Evolutionary conservation across 805 yeast species (phyloP).

Genomic region (Candida koratica): DNA sequence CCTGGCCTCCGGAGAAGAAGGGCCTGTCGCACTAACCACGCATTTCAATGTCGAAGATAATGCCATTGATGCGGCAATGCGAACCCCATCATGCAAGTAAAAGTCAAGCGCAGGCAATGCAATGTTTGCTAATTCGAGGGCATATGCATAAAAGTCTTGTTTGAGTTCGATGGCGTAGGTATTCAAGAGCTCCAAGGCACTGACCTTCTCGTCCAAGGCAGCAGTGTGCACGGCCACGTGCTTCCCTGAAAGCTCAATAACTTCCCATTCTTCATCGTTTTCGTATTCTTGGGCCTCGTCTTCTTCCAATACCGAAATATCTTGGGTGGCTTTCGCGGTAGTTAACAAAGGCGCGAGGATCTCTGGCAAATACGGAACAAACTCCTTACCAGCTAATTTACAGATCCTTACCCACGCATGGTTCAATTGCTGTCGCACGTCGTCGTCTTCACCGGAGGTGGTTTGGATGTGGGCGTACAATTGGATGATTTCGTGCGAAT

Average conservation of each 20-base stretch:
- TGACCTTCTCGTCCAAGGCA: slow-evolving; percentile 86
- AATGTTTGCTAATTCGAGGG: slow-evolving; percentile 73
- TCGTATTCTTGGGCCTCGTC: slow-evolving; percentile 78
- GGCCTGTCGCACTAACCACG: slow-evolving; percentile 52
- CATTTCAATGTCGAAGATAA: slow-evolving; percentile 73
- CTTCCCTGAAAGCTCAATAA: slow-evolving; percentile 84
- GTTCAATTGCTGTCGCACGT: slow-evolving; percentile 79
- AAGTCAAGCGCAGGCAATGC: slow-evolving; percentile 87
- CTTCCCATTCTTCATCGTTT: slow-evolving; percentile 92
- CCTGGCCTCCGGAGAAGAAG: slow-evolving; percentile 56
- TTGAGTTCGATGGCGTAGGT: slow-evolving; percentile 82
- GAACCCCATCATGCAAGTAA: slow-evolving; percentile 89
- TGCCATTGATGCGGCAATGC: slow-evolving; percentile 83
- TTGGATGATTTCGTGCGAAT: slow-evolving; percentile 63
- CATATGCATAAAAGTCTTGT: slow-evolving; percentile 79
- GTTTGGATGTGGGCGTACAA: slow-evolving; percentile 71
- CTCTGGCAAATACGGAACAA: slow-evolving; percentile 74
- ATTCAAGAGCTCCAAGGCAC: slow-evolving; percentile 83
- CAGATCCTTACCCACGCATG: slow-evolving; percentile 97
- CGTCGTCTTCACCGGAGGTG: slow-evolving; percentile 65
- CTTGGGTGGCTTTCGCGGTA: slow-evolving; percentile 87
- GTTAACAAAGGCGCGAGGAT: slow-evolving; percentile 86
- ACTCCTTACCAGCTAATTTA: slow-evolving; percentile 77
- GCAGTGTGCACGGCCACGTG: slow-evolving; percentile 94
- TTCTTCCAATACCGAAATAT: slow-evolving; percentile 83